These are phyloP conservation scores for Hemileia vastatrix DNA, from an alignment of 1,284 basidiomycete species.

Conservation along the genomic window DNA sequence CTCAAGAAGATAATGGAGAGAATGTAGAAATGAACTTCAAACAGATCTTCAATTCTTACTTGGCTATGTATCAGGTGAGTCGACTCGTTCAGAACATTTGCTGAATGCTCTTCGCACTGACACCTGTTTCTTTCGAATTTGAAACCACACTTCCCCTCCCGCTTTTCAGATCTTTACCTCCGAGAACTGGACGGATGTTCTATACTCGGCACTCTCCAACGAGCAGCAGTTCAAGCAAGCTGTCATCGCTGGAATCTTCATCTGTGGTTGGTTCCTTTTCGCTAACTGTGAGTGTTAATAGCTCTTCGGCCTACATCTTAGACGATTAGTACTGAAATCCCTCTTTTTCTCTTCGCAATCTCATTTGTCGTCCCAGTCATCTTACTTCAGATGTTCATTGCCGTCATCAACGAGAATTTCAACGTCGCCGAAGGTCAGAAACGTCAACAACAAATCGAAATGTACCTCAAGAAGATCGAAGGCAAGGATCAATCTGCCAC, in stretches of 20 bases:
- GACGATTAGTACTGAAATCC: background rate
- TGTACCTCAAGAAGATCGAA: conserved; percentile 48
- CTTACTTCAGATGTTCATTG: conserved; percentile 94
- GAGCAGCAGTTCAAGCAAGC: conserved; percentile 63
- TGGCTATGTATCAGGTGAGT: conserved; percentile 64
- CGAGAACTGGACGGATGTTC: conserved; percentile 80
- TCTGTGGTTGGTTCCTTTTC: conserved; percentile 80
- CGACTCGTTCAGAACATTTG: background rate
- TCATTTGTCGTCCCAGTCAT: conserved; percentile 56
- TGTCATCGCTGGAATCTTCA: conserved; percentile 62
- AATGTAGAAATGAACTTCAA: conserved; percentile 63
- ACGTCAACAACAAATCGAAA: conserved; percentile 64
- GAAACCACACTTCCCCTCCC: too few relatives aligned
- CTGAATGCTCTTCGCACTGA: background rate
- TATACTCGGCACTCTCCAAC: conserved; percentile 60
- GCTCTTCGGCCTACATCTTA: conserved; percentile 20
- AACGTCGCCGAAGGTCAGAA: conserved; percentile 84
- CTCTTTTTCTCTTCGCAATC: conserved; percentile 14
- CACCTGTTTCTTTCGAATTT: conserved; percentile 5
- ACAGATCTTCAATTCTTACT: conserved; percentile 73
- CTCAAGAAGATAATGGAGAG: conserved; percentile 43
- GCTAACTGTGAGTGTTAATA: conserved; percentile 64
- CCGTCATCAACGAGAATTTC: conserved; percentile 97
- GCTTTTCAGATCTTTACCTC: conserved; percentile 72
- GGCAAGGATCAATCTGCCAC: conserved; percentile 45